Percentiles rank a stretch among this genome's conserved stretches.
phyloP scores from a whole-genome alignment of 257 asterid species.

The Solanum clarkiae region DNA sequence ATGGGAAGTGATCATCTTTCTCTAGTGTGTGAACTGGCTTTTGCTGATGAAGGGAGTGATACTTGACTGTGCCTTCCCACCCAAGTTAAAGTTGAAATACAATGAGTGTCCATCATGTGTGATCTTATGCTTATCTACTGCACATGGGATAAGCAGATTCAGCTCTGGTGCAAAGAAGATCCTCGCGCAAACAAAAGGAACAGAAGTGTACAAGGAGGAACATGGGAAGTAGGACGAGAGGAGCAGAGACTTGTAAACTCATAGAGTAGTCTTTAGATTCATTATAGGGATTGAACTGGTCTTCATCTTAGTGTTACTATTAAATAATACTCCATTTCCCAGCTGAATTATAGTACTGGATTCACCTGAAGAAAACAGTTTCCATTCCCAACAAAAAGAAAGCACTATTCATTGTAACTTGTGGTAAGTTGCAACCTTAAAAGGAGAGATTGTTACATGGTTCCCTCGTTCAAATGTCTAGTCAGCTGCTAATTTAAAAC shows the following conservation, averaged over 20 bases:
- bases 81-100: not conserved
- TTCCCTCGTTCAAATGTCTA: not conserved
- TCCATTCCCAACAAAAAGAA: not conserved
- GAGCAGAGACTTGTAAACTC: not conserved
- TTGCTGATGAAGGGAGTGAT: slow-evolving; percentile 19
- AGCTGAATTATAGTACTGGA: not conserved
- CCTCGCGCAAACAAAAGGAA: not conserved
- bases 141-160: not conserved
- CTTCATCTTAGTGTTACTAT: not conserved
- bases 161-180: not conserved
- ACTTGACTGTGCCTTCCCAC: not conserved
- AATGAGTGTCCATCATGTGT: not conserved
- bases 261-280: not conserved
- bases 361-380: not conserved
- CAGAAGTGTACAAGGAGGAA: too few species aligned
- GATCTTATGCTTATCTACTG: not conserved
- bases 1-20: slow-evolving; percentile 95
- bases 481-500: not conserved
- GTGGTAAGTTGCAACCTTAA: not conserved
- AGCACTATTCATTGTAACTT: not conserved
- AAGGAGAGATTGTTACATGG: not conserved
- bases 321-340: not conserved
- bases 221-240: not conserved
- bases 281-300: not conserved
- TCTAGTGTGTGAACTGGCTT: slow-evolving; percentile 80